Evolutionary conservation across 768 basidiomycete species (phyloP).

Genomic region (Mycena floridula): DNA sequence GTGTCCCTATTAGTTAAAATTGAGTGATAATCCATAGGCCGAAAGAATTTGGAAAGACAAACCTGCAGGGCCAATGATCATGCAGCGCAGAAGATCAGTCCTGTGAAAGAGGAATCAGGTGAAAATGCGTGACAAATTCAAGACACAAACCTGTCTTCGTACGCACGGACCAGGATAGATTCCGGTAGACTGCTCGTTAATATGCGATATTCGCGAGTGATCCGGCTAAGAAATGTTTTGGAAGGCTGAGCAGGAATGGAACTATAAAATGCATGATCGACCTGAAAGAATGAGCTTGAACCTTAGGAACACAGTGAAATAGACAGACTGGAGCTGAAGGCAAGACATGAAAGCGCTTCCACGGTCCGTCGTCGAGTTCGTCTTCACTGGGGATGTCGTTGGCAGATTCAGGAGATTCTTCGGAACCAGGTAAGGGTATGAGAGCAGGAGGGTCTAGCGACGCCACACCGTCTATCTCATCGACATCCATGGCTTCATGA

Average conservation of each 20-base stretch:
- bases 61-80: constrained; percentile 92
- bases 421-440: constrained; percentile 1
- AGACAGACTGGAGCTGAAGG: constrained; percentile 75
- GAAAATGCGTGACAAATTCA: too few species aligned
- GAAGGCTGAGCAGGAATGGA: constrained; percentile 57
- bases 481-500: constrained; percentile 20
- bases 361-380: constrained; percentile 29
- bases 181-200: constrained; percentile 79
- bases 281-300: too few species aligned
- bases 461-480: constrained; percentile 15
- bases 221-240: constrained; percentile 67
- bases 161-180: constrained; percentile 83
- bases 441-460: not conserved
- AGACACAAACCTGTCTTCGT: too few species aligned
- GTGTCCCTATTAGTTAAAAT: constrained; percentile 92
- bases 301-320: too few species aligned
- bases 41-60: too few species aligned
- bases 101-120: too few species aligned
- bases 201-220: constrained; percentile 79
- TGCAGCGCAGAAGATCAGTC: constrained; percentile 74
- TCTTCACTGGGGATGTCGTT: constrained; percentile 6
- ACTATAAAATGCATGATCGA: constrained; percentile 78
- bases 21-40: too few species aligned
- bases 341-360: constrained; percentile 82
- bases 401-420: constrained; percentile 21